Conservation (phyloP, 495 filamentous ascomycete species). For the Lepidopterella palustris region DNA sequence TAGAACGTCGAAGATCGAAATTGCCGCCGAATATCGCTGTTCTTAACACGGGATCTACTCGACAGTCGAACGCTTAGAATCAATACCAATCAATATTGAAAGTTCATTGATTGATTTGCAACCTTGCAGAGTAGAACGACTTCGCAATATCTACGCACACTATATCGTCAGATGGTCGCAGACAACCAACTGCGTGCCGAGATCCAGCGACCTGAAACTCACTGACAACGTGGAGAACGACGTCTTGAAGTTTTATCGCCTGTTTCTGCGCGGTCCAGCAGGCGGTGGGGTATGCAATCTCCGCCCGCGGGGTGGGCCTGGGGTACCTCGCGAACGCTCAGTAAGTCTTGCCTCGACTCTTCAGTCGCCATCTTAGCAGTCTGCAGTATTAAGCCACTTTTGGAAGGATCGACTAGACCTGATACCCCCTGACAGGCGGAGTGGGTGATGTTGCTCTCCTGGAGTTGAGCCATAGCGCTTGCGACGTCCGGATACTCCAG, state of each 20-base stretch:
- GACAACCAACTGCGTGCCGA: not conserved
- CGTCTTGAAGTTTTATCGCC: not conserved
- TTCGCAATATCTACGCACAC: not conserved
- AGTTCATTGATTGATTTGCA: no score
- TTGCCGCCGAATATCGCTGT: no score
- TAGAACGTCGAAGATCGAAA: no score
- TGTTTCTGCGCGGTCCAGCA: not conserved
- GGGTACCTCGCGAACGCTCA: not conserved
- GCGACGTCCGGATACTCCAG: slow-evolving; percentile 6
- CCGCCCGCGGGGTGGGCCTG: not conserved
- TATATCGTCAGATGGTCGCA: not conserved
- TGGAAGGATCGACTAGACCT: not conserved
- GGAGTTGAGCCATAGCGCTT: not conserved
- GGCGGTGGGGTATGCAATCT: not conserved
- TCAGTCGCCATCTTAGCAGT: not conserved
- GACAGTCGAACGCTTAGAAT: no score
- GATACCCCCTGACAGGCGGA: not conserved
- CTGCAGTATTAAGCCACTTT: not conserved
- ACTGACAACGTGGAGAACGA: not conserved
- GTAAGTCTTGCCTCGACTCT: not conserved
- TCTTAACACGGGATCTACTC: no score
- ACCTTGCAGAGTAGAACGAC: not conserved
- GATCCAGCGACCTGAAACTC: not conserved
- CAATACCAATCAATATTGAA: no score
- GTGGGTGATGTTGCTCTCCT: not conserved